A percentile compares a stretch with the other conserved stretches of the same genome.
These are phyloP conservation scores for Rubroboletus satanas DNA, from an alignment of 768 basidiomycete genomes.

Conservation along the genomic window DNA sequence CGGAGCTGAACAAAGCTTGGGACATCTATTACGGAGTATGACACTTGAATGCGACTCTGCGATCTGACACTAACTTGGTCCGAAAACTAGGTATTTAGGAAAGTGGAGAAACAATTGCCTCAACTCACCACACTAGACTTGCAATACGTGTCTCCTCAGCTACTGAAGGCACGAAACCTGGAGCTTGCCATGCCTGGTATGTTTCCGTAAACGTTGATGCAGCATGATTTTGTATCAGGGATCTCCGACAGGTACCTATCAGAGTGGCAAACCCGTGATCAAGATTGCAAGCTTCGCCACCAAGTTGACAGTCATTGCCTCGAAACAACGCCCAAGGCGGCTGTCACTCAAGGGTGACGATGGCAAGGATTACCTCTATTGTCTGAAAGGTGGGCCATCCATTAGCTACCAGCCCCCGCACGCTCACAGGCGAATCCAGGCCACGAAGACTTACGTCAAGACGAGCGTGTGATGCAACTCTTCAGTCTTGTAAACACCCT, in stretches of 20 bases:
- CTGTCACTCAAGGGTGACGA: slow-evolving; percentile 86
- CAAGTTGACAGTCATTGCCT: slow-evolving; percentile 89
- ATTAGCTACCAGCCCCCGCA: neutral
- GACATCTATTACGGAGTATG: slow-evolving; percentile 94
- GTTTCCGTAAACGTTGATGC: neutral
- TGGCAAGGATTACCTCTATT: slow-evolving; percentile 88
- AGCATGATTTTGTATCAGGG: neutral
- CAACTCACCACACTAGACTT: slow-evolving; percentile 86
- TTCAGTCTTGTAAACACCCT: slow-evolving; percentile 96
- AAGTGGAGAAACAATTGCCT: slow-evolving; percentile 91
- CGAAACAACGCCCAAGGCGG: slow-evolving; percentile 93
- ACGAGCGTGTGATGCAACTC: slow-evolving; percentile 98
- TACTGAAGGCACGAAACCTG: slow-evolving; percentile 83
- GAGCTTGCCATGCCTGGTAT: slow-evolving; percentile 94
- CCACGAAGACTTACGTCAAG: slow-evolving; percentile 97
- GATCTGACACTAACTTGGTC: slow-evolving; percentile 1
- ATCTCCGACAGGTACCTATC: slow-evolving; percentile 71
- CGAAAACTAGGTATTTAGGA: slow-evolving; percentile 77
- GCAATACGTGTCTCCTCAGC: slow-evolving; percentile 93
- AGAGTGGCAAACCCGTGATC: slow-evolving; percentile 79
- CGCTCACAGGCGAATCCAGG: slow-evolving; percentile 43
- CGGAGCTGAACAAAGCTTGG: slow-evolving; percentile 96
- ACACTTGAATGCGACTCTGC: neutral
- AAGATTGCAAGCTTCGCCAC: slow-evolving; percentile 81
- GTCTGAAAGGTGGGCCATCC: slow-evolving; percentile 68